Evolutionary conservation across 2,329 filamentous ascomycete species (phyloP).

Genomic region (Fusarium sterilihyphosum): DNA sequence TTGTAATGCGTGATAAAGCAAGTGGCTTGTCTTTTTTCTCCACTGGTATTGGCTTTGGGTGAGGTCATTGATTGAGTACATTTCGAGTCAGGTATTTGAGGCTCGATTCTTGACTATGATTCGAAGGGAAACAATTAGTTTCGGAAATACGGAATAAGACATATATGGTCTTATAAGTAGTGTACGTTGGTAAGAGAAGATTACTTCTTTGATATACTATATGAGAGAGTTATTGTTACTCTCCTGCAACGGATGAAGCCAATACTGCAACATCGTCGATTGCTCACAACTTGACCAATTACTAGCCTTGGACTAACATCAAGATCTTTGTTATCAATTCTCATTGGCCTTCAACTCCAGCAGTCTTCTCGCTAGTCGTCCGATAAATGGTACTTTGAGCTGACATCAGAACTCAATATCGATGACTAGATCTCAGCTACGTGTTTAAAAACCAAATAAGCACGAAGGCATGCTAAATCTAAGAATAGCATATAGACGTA

Average conservation of each 20-base stretch:
- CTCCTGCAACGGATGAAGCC: too few species aligned
- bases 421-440: neutral
- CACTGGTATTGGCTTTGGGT: conserved; percentile 8
- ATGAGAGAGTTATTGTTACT: neutral
- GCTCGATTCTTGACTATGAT: neutral
- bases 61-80: conserved; percentile 6
- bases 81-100: conserved; percentile 4
- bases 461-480: too few species aligned
- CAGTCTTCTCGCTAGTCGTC: fast-evolving
- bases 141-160: neutral
- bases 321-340: neutral
- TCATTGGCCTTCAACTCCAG: neutral
- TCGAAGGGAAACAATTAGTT: neutral
- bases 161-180: neutral
- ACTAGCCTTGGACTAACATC: too few species aligned
- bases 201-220: neutral
- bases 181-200: neutral
- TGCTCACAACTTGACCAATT: too few species aligned
- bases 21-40: conserved; percentile 23
- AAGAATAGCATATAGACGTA: too few species aligned
- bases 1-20: conserved; percentile 36
- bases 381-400: neutral
- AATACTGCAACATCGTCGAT: neutral
- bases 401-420: neutral
- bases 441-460: too few species aligned